Base-by-base conservation (phyloP, 257 asterid genomes). In the Verbena officinalis region DNA sequence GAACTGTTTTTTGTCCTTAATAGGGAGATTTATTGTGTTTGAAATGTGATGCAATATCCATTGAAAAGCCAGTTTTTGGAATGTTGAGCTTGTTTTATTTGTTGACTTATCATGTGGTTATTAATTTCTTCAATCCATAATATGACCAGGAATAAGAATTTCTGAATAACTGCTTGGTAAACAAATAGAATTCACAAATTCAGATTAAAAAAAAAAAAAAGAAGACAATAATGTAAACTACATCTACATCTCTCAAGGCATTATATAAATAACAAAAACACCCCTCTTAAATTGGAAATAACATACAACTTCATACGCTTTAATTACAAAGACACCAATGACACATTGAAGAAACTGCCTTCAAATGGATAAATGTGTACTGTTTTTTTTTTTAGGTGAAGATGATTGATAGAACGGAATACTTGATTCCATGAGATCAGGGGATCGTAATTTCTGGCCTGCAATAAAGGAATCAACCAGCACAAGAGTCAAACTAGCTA, bases 1-100 rank as follows among this genome's bases (percentile, higher is more conserved):
- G 75, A 75, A 59, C 58, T 42, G 62, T 63, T 50, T 19, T 16
- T 64, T 67, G 78, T 76, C 77, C 64, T 66, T 31, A 43, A 7
- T 16, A 5, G 19, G 57, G 11, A 30, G 44, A 31, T 23, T 34
- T 2, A 50, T 31, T 39, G 9, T 51, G 19, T 20, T 61, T 42
- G 59, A 56, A 30, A 61, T 40, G 30, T 67, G 54, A 22, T 64
- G 7, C 13, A 14, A 64, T 75, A 50, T 65, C 52, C 56, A 73
- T 54, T 73, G 73, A 73, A 60, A 77, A 65, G 52, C 69, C 74
- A 73, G 68, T 68, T 69, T 73, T 77, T 73, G 79, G 77, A 73
- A 69, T 65, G 52, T 77, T 59, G 68, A 54, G 57, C 36, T 73
- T 65, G 72, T 69, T 49, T 66, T 42, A 62, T 65, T 21, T 31